Evolutionary conservation across 805 yeast species (phyloP).

Genomic region (Zygosaccharomyces rouxii): DNA sequence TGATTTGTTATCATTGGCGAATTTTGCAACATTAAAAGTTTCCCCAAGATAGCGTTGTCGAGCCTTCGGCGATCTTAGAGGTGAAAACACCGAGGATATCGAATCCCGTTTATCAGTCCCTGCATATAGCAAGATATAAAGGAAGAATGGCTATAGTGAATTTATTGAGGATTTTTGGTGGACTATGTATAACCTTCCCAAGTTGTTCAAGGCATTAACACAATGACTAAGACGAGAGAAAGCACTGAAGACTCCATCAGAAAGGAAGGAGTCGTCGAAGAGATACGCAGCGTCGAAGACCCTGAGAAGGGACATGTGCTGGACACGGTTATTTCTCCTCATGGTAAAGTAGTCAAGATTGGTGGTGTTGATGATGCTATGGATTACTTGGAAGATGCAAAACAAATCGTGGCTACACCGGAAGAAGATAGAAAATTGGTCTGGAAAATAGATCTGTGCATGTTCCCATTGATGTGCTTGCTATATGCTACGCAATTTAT

Average conservation of each 20-base stretch:
- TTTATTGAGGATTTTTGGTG: not conserved
- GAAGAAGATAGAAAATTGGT: constrained; percentile 8
- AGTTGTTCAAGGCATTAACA: not conserved
- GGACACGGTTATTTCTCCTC: not conserved
- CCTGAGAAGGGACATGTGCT: not conserved
- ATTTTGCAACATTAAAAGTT: not conserved
- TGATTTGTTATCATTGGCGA: not conserved
- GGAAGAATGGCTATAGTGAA: not conserved
- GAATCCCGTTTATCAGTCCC: not conserved
- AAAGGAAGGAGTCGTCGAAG: not conserved
- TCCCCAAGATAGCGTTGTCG: not conserved
- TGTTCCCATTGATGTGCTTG: constrained; percentile 11
- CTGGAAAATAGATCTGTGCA: constrained; percentile 11
- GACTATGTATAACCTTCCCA: not conserved
- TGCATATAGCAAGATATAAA: not conserved
- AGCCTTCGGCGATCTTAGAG: not conserved
- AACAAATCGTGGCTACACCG: constrained; percentile 6
- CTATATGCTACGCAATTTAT: constrained; percentile 10
- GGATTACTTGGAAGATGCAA: constrained; percentile 8
- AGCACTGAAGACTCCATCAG: not conserved
- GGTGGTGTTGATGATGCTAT: constrained; percentile 11
- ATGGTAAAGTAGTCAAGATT: not conserved
- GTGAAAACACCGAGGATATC: not conserved
- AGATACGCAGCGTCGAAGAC: not conserved
- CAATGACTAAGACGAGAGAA: not conserved